A percentile compares a stretch with the other conserved stretches of the same genome.
These are phyloP conservation scores for Aquilaria agallochum DNA, from an alignment of 441 rosid species.

Conservation along the genomic window DNA sequence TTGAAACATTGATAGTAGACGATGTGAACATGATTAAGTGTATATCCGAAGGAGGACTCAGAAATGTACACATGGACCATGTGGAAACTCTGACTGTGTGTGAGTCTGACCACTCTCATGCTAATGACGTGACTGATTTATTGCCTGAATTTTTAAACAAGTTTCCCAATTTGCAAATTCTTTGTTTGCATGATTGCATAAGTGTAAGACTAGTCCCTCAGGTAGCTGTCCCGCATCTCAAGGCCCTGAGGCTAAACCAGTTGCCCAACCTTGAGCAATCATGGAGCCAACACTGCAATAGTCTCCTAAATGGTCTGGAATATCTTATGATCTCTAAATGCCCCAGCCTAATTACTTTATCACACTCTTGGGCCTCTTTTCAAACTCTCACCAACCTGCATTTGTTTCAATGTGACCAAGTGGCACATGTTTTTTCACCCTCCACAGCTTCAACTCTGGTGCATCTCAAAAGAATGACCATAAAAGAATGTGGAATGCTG, in stretches of 20 bases:
- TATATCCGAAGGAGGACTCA: too few species aligned
- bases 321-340: slow-evolving; percentile 2
- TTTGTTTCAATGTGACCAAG: slow-evolving; percentile 9
- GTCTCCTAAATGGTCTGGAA: slow-evolving; percentile 8
- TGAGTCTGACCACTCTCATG: too few species aligned
- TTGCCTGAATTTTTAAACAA: not conserved
- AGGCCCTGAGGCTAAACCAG: not conserved
- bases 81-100: too few species aligned
- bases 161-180: not conserved
- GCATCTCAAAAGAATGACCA: too few species aligned
- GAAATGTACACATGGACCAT: too few species aligned
- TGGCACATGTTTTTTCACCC: slow-evolving; percentile 8
- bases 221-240: not conserved
- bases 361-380: too few species aligned
- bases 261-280: not conserved
- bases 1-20: too few species aligned
- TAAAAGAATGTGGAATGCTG: too few species aligned
- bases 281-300: not conserved
- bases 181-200: not conserved
- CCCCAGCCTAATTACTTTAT: not conserved
- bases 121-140: too few species aligned
- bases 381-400: too few species aligned
- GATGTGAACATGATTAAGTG: too few species aligned
- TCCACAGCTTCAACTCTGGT: slow-evolving; percentile 11
- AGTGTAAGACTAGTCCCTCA: not conserved